Base-by-base conservation (phyloP, 202 grass and related monocot genomes). In the Carex sylvatica region DNA sequence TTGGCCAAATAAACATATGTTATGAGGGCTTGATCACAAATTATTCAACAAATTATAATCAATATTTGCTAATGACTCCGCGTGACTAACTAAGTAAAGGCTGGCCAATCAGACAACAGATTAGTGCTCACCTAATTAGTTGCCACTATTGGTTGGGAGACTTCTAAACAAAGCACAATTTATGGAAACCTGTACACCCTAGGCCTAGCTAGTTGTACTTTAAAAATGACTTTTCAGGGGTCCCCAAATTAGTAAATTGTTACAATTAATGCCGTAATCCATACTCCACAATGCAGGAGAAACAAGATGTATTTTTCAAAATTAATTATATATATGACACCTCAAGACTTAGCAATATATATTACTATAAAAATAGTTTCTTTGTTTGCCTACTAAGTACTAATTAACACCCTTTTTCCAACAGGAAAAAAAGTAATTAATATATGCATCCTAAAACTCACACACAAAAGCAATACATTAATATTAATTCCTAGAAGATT, bases 171-270 rank as follows among this genome's bases (percentile, higher is more conserved):
- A 76, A 55, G 49, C 49, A 76, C 47, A 76, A 53, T 6, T 55
- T 55, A 76, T 56, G 49, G 44, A 73, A 31, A 33, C 72, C 49
- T 1, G 19, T 72, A 68, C 13, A 19, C 23, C 24, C 5, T 9
- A 38, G 4, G 5, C 24, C 5, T 9, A 38, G 0, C 36, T 38
- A 54, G 72, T 76, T 55, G 71, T 47, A 53, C 51, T 76, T 75
- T 33, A 33, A 33, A 55, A 53, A 56, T 18, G 6, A 51, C 24
- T 55, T 31, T 68, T 55, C 13, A 56, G 22, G 70, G 72, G 23
- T 73, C 26, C 49, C 51, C 49, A 76, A 33, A 56, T 76, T 76
- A 55, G 47, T 56, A 76, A 76, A 28, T 38, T 55, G 14, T 76
- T 55, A 15, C 24, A 53, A 28, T 28, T 28, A 28, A n/a, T 55